Evolutionary conservation across 352 stramenopile genomes (phyloP).

Genomic region (Phytopythium cucurbitacearum): DNA sequence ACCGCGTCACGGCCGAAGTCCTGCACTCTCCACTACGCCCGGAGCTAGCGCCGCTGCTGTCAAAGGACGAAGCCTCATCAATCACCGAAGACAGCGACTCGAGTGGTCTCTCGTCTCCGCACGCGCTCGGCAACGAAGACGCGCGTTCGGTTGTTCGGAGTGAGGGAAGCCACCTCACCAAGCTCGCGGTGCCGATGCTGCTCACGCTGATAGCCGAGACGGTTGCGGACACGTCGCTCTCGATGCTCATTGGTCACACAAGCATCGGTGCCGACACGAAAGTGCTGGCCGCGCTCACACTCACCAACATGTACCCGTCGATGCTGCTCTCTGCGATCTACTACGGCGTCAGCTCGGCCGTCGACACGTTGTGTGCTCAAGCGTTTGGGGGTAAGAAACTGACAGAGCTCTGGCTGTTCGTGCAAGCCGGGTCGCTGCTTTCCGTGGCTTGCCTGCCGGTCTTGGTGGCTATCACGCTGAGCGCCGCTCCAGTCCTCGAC

Average conservation of each 20-base stretch:
- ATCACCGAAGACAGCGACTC: background rate
- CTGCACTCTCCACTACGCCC: background rate
- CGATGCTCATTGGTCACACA: constrained; percentile 24
- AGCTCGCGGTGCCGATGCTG: constrained; percentile 10
- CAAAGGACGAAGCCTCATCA: background rate
- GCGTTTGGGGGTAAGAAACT: constrained; percentile 25
- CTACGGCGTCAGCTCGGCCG: background rate
- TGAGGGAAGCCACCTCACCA: background rate
- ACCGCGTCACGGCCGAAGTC: background rate
- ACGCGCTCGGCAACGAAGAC: constrained; percentile 9
- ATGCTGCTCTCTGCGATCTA: background rate
- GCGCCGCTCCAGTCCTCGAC: constrained; percentile 1
- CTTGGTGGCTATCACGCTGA: constrained; percentile 2
- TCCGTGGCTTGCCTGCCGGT: constrained; percentile 7
- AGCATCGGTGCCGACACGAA: constrained; percentile 9
- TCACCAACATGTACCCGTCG: constrained; percentile 11
- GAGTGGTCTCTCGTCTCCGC: too few relatives aligned
- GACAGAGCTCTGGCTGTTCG: constrained; percentile 31
- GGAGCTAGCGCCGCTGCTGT: background rate
- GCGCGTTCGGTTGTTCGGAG: background rate
- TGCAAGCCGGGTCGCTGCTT: constrained; percentile 23
- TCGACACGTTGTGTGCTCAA: constrained; percentile 30
- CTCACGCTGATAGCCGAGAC: constrained; percentile 7
- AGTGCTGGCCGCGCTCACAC: constrained; percentile 19
- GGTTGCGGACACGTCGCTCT: constrained; percentile 5